Conservation (phyloP, 202 grass and related monocot genomes). For the Dendrocalamus latiflorus region DNA sequence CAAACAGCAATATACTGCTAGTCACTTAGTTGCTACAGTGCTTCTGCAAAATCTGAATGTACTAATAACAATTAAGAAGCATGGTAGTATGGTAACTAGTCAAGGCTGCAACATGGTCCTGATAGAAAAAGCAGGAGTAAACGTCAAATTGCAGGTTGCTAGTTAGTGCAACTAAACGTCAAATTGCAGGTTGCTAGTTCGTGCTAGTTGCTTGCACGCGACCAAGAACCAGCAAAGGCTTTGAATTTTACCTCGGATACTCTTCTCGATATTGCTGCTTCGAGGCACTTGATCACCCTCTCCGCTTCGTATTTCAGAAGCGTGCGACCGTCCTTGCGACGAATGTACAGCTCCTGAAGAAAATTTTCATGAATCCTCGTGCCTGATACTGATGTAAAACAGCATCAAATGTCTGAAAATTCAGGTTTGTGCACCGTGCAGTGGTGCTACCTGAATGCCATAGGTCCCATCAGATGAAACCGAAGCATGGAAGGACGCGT, state of each 20-base stretch:
- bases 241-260: slow-evolving; percentile 65
- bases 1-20: neutral
- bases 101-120: neutral
- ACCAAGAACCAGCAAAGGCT: neutral
- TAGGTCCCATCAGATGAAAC: slow-evolving; percentile 65
- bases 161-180: neutral
- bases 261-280: slow-evolving; percentile 85
- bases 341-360: slow-evolving; percentile 82
- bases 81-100: neutral
- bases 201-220: neutral
- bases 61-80: neutral
- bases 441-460: slow-evolving; percentile 55
- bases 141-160: neutral
- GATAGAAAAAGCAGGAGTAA: neutral
- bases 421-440: neutral
- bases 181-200: too few relatives aligned
- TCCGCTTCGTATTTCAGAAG: slow-evolving; percentile 63
- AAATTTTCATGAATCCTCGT: neutral
- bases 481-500: slow-evolving; percentile 24
- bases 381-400: neutral
- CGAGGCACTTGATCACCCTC: slow-evolving; percentile 78
- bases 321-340: slow-evolving; percentile 71
- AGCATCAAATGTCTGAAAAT: neutral
- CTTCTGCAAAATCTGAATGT: neutral
- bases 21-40: neutral